Evolutionary conservation across 495 filamentous ascomycete genomes (phyloP), one percentile per base, ranked within the genome.

Genomic region (Usnea hakonensis): DNA sequence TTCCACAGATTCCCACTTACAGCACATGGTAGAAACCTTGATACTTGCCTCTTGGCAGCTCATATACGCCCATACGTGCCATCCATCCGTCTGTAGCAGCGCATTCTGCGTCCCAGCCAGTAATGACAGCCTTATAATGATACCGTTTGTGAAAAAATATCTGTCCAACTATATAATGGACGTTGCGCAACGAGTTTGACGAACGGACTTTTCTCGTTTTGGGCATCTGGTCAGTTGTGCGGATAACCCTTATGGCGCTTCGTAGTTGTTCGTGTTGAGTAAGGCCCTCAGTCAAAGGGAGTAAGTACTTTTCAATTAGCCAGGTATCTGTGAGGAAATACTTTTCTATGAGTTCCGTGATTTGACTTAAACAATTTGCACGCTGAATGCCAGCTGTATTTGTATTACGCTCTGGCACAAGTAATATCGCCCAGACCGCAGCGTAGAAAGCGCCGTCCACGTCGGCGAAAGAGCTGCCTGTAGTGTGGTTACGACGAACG

Each of bases 1-100:
- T 53, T 23, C 33, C 26, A 44, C 41, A 19, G 38, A n/a, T 35
- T 33, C 1, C 36, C 50, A 85, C 90, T 70, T 75, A 95, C 90
- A 95, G 70, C 62, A 87, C 86, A 69, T 91, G 86, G 68, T 95
- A 96, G 69, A 91, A 96, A 57, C 84, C 87, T 72, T 92, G 89
- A 55, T 85, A 74, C 52, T 84, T 77, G n/a, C 87, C 89, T 62
- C 76, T 73, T 19, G 76, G 72, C 30, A 90, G 67, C 7, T 74
- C 73, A 73, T 89, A 85, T 46, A 91, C 80, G 28, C 77, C 73
- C 83, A 89, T 87, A 60, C 78, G 74, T 66, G 63, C 83, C 84
- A 75, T 84, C 81, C 74, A 82, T 71, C 67, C 71, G 77, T 85
- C 74, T 36, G 68, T 68, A 17, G 79, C 73, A 65, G 74, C 72